Conservation (phyloP, 2,329 filamentous ascomycete genomes). For the Cucurbitaria berberidis region DNA sequence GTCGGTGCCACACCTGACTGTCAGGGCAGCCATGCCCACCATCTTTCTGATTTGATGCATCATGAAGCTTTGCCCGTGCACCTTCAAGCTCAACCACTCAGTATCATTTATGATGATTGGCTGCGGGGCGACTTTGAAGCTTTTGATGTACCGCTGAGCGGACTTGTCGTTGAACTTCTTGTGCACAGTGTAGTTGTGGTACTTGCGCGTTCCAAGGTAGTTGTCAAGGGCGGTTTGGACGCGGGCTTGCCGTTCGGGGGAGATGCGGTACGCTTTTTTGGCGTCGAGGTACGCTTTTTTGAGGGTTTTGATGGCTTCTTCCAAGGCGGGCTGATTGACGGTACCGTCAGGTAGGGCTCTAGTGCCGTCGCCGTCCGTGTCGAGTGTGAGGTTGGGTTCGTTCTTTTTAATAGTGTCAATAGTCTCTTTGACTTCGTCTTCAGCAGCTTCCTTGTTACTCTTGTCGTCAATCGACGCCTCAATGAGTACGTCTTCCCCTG, state of each 20-base stretch:
- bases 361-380: slow-evolving; percentile 39
- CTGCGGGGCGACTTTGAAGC: slow-evolving; percentile 73
- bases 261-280: slow-evolving; percentile 84
- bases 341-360: slow-evolving; percentile 33
- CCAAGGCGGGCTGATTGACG: slow-evolving; percentile 44
- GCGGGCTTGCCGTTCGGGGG: slow-evolving; percentile 70
- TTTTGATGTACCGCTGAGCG: slow-evolving; percentile 89
- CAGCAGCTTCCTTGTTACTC: slow-evolving; percentile 12
- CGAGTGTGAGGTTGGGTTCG: slow-evolving; percentile 31
- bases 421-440: slow-evolving; percentile 31
- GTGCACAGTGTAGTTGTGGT: slow-evolving; percentile 96
- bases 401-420: slow-evolving; percentile 35
- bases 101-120: slow-evolving; percentile 83
- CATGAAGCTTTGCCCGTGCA: slow-evolving; percentile 99
- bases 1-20: slow-evolving; percentile 83
- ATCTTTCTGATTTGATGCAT: slow-evolving; percentile 99
- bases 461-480: slow-evolving; percentile 37
- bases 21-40: slow-evolving; percentile 88
- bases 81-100: slow-evolving; percentile 93
- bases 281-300: slow-evolving; percentile 82
- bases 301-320: slow-evolving; percentile 60
- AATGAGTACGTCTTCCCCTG: slow-evolving; percentile 40
- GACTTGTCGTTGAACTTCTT: slow-evolving; percentile 83
- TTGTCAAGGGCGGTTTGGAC: slow-evolving; percentile 76
- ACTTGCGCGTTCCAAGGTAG: slow-evolving; percentile 88